Evolutionary conservation across 805 yeast genomes (phyloP), one percentile per base, ranked within the genome.

Genomic region (Wickerhamiella occidentalis): DNA sequence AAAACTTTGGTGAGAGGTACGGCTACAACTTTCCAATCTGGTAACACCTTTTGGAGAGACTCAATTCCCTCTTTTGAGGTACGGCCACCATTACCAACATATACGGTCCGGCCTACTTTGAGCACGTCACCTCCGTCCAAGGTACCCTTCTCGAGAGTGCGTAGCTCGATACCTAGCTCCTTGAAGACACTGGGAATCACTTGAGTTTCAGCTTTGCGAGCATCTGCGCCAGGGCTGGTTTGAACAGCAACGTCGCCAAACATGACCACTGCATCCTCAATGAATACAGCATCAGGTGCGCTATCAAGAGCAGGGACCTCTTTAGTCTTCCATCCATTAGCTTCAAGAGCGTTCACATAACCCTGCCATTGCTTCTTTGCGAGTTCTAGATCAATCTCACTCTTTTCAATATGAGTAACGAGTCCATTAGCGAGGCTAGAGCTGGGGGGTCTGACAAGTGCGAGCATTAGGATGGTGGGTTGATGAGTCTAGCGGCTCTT

Each of bases 121-220:
- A 45, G 42, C n/a, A 45, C 48, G 22, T 45, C 48, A 19, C 48
- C 48, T 13, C 48, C 48, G 25, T 45, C 48, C 2, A 45, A 36
- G 15, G 48, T 45, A 11, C 48, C 48, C 4, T 22, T 36, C 18
- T 35, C 41, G 29, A 45, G 33, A 1, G 22, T 23, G 8, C 30
- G 29, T 11, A 37, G 23, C 35, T 45, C 42, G 19, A 45, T 45
- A 28, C 48, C 48, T 12, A 36, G 22, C 13, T 35, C 33, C 17
- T 45, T 13, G n/a, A 45, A 37, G 11, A 45, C 36, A 9, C 15
- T 2, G 18, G 41, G 42, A 26, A 45, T 45, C 9, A 25, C 30
- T 4, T 15, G 42, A 18, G 48, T 45, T 18, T 45, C 48, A 21
- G 48, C 19, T 35, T 45, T 45, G 35, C 48, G 41, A 9, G 48